These are phyloP conservation scores for Termitomyces titanicus DNA, from an alignment of 768 basidiomycete species.

Conservation along the genomic window DNA sequence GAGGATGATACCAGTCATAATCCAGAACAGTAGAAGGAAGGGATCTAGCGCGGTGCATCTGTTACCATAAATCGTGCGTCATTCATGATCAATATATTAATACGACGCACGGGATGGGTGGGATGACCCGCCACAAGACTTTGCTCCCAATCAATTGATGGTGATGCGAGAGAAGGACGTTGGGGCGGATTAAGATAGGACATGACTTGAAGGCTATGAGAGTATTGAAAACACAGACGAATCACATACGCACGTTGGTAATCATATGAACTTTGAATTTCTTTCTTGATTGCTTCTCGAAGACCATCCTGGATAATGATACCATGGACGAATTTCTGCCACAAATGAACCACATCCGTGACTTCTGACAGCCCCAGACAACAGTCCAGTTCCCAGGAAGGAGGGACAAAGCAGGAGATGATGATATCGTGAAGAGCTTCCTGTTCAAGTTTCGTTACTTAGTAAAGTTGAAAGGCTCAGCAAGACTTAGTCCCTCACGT, in stretches of 20 bases:
- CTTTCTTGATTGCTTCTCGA: slow-evolving; percentile 32
- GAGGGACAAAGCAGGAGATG: slow-evolving; percentile 27
- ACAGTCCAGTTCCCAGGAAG: slow-evolving; percentile 36
- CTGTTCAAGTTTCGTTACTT: slow-evolving; percentile 12
- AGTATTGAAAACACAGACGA: background rate
- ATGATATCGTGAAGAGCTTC: slow-evolving; percentile 24
- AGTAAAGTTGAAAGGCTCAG: background rate
- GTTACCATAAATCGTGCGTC: background rate
- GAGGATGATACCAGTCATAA: slow-evolving; percentile 55
- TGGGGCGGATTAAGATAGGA: slow-evolving; percentile 37
- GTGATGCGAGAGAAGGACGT: slow-evolving; percentile 37
- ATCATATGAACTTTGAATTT: slow-evolving; percentile 38
- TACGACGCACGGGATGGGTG: slow-evolving; percentile 46
- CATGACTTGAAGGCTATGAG: slow-evolving; percentile 23
- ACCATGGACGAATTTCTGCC: slow-evolving; percentile 40
- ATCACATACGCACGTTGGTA: slow-evolving; percentile 37
- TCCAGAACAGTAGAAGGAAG: slow-evolving; percentile 26
- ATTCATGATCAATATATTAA: background rate
- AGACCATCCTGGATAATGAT: slow-evolving; percentile 29
- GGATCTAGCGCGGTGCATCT: slow-evolving; percentile 59
- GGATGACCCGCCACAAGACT: slow-evolving; percentile 57
- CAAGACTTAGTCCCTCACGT: background rate
- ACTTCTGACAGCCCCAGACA: slow-evolving; percentile 22
- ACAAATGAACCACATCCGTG: slow-evolving; percentile 33
- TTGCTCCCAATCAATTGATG: slow-evolving; percentile 54